Evolutionary conservation across 768 basidiomycete genomes (phyloP).

Genomic region (Suillus ampliporus): DNA sequence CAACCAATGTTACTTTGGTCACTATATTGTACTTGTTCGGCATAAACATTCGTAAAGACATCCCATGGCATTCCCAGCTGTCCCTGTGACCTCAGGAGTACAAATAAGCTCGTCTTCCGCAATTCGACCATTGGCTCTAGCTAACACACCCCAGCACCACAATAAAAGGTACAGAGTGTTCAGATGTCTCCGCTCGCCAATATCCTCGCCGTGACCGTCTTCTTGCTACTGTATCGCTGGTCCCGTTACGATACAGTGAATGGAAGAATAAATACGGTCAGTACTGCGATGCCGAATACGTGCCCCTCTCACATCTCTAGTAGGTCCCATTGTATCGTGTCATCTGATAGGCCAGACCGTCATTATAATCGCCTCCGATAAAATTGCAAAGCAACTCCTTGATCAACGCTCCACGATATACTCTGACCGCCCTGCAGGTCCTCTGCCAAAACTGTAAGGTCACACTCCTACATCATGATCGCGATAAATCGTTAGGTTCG

Average conservation of each 20-base stretch:
- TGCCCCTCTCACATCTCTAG: not conserved
- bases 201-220: not conserved
- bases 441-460: constrained; percentile 28
- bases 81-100: not conserved
- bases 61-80: not conserved
- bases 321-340: constrained; percentile 36
- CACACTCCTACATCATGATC: not conserved
- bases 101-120: not conserved
- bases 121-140: not conserved
- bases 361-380: constrained; percentile 32
- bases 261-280: constrained; percentile 36
- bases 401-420: constrained; percentile 36
- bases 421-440: constrained; percentile 32
- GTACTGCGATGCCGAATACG: not conserved
- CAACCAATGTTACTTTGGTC: not conserved
- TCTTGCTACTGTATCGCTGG: not conserved
- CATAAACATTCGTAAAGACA: not conserved
- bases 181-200: not conserved
- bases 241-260: constrained; percentile 25
- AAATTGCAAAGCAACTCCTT: constrained; percentile 32
- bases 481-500: constrained; percentile 24
- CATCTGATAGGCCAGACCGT: constrained; percentile 31
- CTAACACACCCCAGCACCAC: not conserved
- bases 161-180: not conserved
- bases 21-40: not conserved